Evolutionary conservation across 139 green algal genomes (phyloP).

Genomic region (Chlamydomonas eustigma): DNA sequence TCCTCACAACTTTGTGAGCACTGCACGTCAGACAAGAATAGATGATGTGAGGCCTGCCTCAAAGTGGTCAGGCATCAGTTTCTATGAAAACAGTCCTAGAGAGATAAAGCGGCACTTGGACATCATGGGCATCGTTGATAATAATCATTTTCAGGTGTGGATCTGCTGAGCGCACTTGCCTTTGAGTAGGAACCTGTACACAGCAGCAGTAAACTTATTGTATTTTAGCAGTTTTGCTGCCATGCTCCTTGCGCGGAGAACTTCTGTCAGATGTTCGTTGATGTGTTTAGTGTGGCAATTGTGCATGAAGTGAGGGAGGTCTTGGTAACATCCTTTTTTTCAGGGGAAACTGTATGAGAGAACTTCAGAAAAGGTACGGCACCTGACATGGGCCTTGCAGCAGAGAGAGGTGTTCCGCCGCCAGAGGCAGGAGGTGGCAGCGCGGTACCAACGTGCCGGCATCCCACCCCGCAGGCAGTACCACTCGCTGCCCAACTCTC

Average conservation of each 20-base stretch:
- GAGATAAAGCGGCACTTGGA: conserved; percentile 32
- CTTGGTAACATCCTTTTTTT: too few relatives aligned
- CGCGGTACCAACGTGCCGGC: conserved; percentile 19
- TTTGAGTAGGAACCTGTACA: too few relatives aligned
- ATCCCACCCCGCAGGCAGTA: conserved; percentile 24
- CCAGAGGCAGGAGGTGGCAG: conserved; percentile 29
- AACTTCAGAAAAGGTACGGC: too few relatives aligned
- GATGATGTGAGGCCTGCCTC: conserved; percentile 15
- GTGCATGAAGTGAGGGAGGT: too few relatives aligned
- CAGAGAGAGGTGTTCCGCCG: conserved; percentile 37
- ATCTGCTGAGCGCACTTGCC: background rate
- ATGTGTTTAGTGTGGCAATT: too few relatives aligned
- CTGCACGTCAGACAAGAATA: conserved; percentile 10
- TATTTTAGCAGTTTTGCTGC: too few relatives aligned
- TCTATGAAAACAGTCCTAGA: conserved; percentile 31
- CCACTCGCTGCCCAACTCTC: too few relatives aligned
- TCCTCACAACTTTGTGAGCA: conserved; percentile 12
- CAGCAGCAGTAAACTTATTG: too few relatives aligned
- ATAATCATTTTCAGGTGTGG: conserved; percentile 6
- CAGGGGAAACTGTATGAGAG: too few relatives aligned
- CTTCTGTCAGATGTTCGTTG: too few relatives aligned
- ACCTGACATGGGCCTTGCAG: conserved; percentile 22
- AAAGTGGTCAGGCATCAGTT: conserved; percentile 15
- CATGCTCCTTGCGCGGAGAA: too few relatives aligned
- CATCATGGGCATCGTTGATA: conserved; percentile 16